A percentile compares a stretch with the other conserved stretches of the same genome.
phyloP scores from a whole-genome alignment of 306 rosid species.

The Cicer yamashitae region DNA sequence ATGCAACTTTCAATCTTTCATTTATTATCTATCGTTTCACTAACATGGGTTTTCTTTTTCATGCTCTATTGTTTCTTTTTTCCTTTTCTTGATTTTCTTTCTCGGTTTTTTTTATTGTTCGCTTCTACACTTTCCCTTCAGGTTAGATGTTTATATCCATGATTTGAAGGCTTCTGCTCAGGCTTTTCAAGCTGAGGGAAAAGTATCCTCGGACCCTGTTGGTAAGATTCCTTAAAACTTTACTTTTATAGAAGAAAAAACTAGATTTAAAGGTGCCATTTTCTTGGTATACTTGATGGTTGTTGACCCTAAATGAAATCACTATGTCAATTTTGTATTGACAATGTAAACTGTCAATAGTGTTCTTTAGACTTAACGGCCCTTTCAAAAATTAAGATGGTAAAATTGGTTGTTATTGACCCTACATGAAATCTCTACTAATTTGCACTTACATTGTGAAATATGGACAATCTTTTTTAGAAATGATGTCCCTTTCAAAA shows the following conservation, averaged over 20 bases:
- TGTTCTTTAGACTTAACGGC: too few relatives aligned
- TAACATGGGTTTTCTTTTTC: slow-evolving; percentile 44
- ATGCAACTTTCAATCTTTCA: neutral
- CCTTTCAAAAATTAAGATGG: too few relatives aligned
- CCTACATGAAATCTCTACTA: too few relatives aligned
- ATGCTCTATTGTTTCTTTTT: slow-evolving; percentile 16
- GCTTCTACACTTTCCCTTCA: slow-evolving; percentile 40
- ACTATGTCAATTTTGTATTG: too few relatives aligned
- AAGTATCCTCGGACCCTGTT: slow-evolving; percentile 99
- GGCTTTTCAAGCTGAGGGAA: slow-evolving; percentile 97
- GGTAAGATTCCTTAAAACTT: slow-evolving; percentile 61
- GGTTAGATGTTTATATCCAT: slow-evolving; percentile 98
- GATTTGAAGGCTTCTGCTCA: slow-evolving; percentile 98
- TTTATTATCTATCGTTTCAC: slow-evolving; percentile 4
- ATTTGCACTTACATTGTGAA: too few relatives aligned
- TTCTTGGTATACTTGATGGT: too few relatives aligned
- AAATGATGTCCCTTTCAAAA: too few relatives aligned
- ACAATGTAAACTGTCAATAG: too few relatives aligned
- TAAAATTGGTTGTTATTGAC: too few relatives aligned
- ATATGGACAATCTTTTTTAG: too few relatives aligned
- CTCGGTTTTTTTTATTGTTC: slow-evolving; percentile 15
- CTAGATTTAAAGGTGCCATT: neutral
- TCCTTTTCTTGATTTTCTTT: slow-evolving; percentile 44
- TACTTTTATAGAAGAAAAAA: slow-evolving; percentile 9
- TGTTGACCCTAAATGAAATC: too few relatives aligned